phyloP scores from a whole-genome alignment of 148 eudicot species.

The Beta vulgaris region DNA sequence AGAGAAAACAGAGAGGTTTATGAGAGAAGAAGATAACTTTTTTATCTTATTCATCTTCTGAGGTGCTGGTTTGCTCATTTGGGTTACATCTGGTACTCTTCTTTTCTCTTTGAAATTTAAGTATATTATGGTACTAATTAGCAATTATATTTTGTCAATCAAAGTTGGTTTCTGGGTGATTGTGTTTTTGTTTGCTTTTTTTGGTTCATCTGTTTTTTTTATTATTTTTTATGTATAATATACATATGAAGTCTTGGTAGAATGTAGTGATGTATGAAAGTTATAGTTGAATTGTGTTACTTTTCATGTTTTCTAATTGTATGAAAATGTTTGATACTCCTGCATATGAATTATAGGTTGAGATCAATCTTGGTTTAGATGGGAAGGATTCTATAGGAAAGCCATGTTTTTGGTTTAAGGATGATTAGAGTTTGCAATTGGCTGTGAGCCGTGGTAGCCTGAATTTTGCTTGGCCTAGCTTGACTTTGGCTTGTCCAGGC shows the following conservation, averaged over 20 bases:
- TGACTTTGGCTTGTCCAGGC: neutral
- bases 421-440: neutral
- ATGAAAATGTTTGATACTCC: neutral
- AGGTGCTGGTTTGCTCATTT: constrained; percentile 13
- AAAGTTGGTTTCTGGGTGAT: neutral
- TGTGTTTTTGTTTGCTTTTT: neutral
- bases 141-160: neutral
- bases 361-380: neutral
- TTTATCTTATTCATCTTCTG: constrained; percentile 1
- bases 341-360: neutral
- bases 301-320: constrained; percentile 1
- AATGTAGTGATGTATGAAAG: neutral
- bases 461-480: neutral
- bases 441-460: neutral
- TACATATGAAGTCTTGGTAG: neutral
- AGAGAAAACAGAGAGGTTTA: constrained; percentile 11
- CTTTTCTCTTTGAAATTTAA: neutral
- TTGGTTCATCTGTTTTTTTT: neutral
- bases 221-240: too few species aligned
- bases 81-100: constrained; percentile 20
- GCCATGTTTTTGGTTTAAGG: neutral
- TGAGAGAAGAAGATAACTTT: neutral
- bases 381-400: neutral
- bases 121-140: neutral
- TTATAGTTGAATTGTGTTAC: neutral